Percentiles rank a stretch among this genome's conserved stretches.
phyloP scores from a whole-genome alignment of 331 rosid genomes.

The Stylosanthes scabra region DNA sequence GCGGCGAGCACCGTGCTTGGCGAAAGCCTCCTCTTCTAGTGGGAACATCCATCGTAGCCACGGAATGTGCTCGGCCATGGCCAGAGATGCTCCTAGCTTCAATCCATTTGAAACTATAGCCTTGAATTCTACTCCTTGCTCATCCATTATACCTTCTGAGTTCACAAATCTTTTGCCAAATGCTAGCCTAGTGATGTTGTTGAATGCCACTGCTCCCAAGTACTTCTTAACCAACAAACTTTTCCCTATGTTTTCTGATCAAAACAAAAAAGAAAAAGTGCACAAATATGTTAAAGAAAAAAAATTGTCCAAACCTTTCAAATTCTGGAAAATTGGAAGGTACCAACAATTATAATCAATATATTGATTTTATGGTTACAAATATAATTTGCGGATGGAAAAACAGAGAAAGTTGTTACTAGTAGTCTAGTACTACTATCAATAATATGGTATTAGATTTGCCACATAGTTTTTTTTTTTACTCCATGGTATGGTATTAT shows the following conservation, averaged over 20 bases:
- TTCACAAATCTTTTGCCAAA: constrained; percentile 89
- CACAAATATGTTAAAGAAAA: constrained; percentile 10
- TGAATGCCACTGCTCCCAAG: constrained; percentile 84
- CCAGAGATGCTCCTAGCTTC: constrained; percentile 81
- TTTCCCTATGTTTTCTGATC: constrained; percentile 63
- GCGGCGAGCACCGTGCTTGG: constrained; percentile 56
- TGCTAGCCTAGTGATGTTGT: constrained; percentile 86
- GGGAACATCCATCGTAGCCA: constrained; percentile 97
- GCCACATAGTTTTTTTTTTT: no score
- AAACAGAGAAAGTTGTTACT: neutral
- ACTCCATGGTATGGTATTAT: no score
- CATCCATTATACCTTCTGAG: constrained; percentile 68
- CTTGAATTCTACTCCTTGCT: constrained; percentile 81
- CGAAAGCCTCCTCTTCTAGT: constrained; percentile 74
- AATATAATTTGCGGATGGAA: neutral
- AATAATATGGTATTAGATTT: no score
- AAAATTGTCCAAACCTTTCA: neutral
- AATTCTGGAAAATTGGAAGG: neutral
- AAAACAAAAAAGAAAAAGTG: neutral
- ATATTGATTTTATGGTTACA: neutral
- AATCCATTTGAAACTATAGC: constrained; percentile 69
- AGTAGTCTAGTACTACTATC: no score
- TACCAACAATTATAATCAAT: neutral
- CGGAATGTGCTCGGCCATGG: constrained; percentile 82
- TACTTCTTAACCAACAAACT: constrained; percentile 57